Evolutionary conservation across 768 basidiomycete species (phyloP), one percentile per base, ranked within the genome.

Genomic region (Rhizopogon vinicolor): DNA sequence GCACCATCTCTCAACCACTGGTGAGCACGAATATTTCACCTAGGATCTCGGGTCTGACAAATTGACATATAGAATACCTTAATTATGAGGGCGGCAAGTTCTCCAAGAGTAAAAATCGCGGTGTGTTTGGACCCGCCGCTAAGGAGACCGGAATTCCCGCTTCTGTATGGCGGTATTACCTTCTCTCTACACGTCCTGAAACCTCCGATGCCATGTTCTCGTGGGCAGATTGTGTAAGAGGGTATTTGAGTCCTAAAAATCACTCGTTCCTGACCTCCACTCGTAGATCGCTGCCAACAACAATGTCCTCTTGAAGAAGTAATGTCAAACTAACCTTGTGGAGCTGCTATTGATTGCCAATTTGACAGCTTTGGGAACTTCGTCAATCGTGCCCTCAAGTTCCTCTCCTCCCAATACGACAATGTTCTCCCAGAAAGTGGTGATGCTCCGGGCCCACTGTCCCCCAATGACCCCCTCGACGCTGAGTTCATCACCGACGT

Each of bases 71-170:
- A 96, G 96, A 99, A 70, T 98, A 95, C 68, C 77, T 98, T 62
- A 98, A 98, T 65, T 98, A 98, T 70, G 97, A 99, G 68, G 92
- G 93, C 28, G 95, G 95, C 40, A 99, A 99, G 68, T 99, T 99
- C 79, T 97, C 94, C 41, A 99, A 99, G 75, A 94, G 93, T 65
- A 85, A 91, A 60, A 93, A 94, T 61, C 88, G 96, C 53, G 97
- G 96, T 42, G 96, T 99, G 2, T 99, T 99, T 60, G 97, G 97
- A 28, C 93, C 93, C 53, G 87, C 87, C 14, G 97, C 96, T 0
- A 90, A 83, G 65, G 92, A 97, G 57, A 96, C 97, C 2, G 93
- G 93, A 3, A 89, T 97, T 43, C 90, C 96, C 22, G 73, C 93
- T 0, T 93, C 92, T 0, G 96, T 98, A 7, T 99, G 96, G 97